Percentiles rank a stretch among this genome's conserved stretches.
These are phyloP conservation scores for Zasmidium cellare DNA, from an alignment of 2,329 filamentous ascomycete genomes.

Conservation along the genomic window DNA sequence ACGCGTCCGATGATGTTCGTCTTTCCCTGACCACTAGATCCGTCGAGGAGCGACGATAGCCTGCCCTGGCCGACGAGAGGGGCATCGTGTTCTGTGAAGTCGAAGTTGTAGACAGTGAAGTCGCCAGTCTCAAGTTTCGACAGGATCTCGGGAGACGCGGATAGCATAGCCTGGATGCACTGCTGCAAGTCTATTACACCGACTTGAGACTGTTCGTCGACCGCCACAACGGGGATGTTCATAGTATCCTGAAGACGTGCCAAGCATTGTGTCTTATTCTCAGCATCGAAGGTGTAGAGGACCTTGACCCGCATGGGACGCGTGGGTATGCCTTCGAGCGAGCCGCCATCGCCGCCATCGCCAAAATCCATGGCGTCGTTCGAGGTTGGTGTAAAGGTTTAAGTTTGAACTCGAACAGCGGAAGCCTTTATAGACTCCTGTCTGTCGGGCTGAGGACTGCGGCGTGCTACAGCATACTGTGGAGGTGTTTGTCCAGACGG, in stretches of 20 bases:
- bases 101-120: constrained; percentile 95
- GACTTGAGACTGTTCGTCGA: constrained; percentile 79
- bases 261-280: constrained; percentile 84
- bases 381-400: constrained; percentile 18
- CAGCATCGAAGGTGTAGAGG: constrained; percentile 91
- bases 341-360: constrained; percentile 19
- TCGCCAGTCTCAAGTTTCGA: constrained; percentile 68
- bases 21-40: constrained; percentile 62
- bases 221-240: constrained; percentile 73
- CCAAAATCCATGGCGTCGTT: constrained; percentile 28
- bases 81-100: constrained; percentile 92
- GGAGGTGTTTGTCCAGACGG: constrained; percentile 1
- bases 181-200: constrained; percentile 84
- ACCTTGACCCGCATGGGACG: constrained; percentile 74
- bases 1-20: constrained; percentile 85
- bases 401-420: constrained; percentile 15
- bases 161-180: constrained; percentile 79
- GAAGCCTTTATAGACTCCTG: constrained; percentile 19
- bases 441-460: constrained; percentile 25
- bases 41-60: constrained; percentile 77
- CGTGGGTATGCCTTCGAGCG: constrained; percentile 37
- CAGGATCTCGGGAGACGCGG: constrained; percentile 81
- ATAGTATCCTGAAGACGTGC: constrained; percentile 80
- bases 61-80: constrained; percentile 94
- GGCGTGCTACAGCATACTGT: constrained; percentile 32